Evolutionary conservation across 495 filamentous ascomycete genomes (phyloP), one percentile per base, ranked within the genome.

Genomic region (Penicillium coffeae): DNA sequence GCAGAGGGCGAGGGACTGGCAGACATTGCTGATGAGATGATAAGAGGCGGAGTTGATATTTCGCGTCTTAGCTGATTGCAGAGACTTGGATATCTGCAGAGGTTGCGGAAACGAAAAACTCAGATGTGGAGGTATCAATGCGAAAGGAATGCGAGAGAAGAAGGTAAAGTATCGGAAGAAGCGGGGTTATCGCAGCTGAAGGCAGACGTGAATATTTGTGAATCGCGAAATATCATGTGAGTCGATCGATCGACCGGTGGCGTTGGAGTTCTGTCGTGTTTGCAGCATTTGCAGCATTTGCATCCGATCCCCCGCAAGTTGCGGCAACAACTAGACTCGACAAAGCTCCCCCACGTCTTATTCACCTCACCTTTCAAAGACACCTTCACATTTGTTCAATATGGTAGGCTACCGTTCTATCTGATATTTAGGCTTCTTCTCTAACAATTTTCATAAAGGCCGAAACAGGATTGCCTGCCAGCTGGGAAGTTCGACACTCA

Each of bases 401-500:
- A 58, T 58, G 55, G 55, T 54, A 25, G 8, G 19, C 35, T 10
- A 20, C 0, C n/a, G 16, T 15, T 4, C 1, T 7, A 14, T 25
- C 30, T 34, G 8, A 7, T 14, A 35, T 33, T 3, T 7, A 20
- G 7, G 16, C 20, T 21, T 1, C 9, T 25, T 16, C 18, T 2
- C 21, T 50, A 16, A 50, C 38, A 32, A 38, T 20, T 36, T 12
- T 4, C 20, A 19, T 10, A 43, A 45, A 84, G 78, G 67, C 75
- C 55, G 86, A 89, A 36, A 84, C 87, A 55, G 93, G 93, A 61
- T 82, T 98, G 45, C 93, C 93, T 37, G 62, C 79, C 4, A 77
- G 82, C 62, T 96, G 93, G 93, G 90, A 95, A 70, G 89, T 97
- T 60, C 88, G 90, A 58, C 88, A 92, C 71, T 94, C 88, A 64